Conservation (phyloP, 345 rosid species). For the Luvunga scandens region DNA sequence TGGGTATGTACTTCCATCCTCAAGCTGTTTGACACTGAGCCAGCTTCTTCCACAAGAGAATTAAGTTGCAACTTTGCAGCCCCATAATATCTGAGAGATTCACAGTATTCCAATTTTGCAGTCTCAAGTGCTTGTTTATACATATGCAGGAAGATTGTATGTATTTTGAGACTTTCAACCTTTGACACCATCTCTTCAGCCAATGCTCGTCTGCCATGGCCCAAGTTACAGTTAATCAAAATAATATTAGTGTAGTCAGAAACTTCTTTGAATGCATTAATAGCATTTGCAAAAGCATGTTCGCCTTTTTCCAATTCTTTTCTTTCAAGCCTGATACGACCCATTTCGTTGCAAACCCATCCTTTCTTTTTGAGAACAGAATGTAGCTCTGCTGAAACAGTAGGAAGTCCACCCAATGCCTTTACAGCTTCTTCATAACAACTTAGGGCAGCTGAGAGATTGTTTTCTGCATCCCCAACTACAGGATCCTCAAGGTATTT, state of each 20-base stretch:
- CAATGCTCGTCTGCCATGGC: slow-evolving; percentile 88
- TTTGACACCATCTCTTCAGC: slow-evolving; percentile 87
- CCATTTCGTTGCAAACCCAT: slow-evolving; percentile 91
- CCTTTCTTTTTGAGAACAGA: slow-evolving; percentile 75
- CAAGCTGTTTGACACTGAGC: slow-evolving; percentile 41
- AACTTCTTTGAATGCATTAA: slow-evolving; percentile 70
- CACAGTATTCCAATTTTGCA: slow-evolving; percentile 68
- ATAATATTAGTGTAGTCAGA: slow-evolving; percentile 73
- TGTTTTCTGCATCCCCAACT: slow-evolving; percentile 61
- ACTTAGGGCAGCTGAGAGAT: slow-evolving; percentile 54
- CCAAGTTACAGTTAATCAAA: slow-evolving; percentile 78
- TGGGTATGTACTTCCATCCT: slow-evolving; percentile 79
- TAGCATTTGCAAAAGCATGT: slow-evolving; percentile 78
- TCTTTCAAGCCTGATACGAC: slow-evolving; percentile 68
- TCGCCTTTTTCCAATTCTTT: slow-evolving; percentile 75
- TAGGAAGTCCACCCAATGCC: slow-evolving; percentile 60
- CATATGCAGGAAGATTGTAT: slow-evolving; percentile 39
- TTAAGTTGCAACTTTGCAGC: slow-evolving; percentile 72
- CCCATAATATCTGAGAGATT: slow-evolving; percentile 70
- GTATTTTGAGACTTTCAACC: slow-evolving; percentile 51
- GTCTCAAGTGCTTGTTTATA: slow-evolving; percentile 61
- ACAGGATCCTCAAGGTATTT: slow-evolving; percentile 48
- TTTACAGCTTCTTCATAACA: slow-evolving; percentile 80
- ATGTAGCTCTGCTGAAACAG: slow-evolving; percentile 48
- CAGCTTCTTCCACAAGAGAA: slow-evolving; percentile 32